These are phyloP conservation scores for Drechslerella coelobrocha DNA, from an alignment of 2,329 filamentous ascomycete genomes.

Conservation along the genomic window DNA sequence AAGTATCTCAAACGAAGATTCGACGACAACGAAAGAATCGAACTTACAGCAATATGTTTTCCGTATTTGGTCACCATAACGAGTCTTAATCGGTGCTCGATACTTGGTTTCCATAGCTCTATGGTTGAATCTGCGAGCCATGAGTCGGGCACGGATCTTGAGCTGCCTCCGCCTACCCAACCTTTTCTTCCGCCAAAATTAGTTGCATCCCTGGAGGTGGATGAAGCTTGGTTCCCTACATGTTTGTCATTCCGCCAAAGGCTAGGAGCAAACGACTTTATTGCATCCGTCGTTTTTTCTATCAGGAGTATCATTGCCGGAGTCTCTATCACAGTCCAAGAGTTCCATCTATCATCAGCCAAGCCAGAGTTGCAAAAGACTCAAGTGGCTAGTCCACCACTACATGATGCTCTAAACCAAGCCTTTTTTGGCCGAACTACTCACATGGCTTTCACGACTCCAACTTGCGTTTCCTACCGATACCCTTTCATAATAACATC, in stretches of 20 bases:
- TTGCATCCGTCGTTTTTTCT: slow-evolving; percentile 32
- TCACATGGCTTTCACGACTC: slow-evolving; percentile 58
- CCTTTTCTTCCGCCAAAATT: slow-evolving; percentile 15
- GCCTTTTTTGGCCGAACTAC: slow-evolving; percentile 44
- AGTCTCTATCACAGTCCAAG: slow-evolving; percentile 50
- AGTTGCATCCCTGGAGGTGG: slow-evolving; percentile 18
- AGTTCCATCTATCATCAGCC: slow-evolving; percentile 54
- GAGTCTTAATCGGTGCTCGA: slow-evolving; percentile 25
- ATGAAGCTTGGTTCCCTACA: slow-evolving; percentile 31
- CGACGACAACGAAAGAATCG: slow-evolving; percentile 18
- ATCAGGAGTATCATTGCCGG: slow-evolving; percentile 29
- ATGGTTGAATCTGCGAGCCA: not conserved
- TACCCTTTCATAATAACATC: slow-evolving; percentile 87
- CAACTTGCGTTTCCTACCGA: slow-evolving; percentile 71
- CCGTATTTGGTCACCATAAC: slow-evolving; percentile 35
- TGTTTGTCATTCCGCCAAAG: slow-evolving; percentile 35
- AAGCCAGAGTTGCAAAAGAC: slow-evolving; percentile 19
- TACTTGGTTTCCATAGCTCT: slow-evolving; percentile 28
- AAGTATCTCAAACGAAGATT: slow-evolving; percentile 28
- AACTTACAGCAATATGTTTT: slow-evolving; percentile 31
- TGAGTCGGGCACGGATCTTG: not conserved
- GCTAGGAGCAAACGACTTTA: slow-evolving; percentile 7
- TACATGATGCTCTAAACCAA: slow-evolving; percentile 39
- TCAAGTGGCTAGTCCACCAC: slow-evolving; percentile 22
- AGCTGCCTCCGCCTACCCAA: not conserved